Evolutionary conservation across 495 filamentous ascomycete species (phyloP), one percentile per base, ranked within the genome.

Genomic region (Daldinia bambusicola): DNA sequence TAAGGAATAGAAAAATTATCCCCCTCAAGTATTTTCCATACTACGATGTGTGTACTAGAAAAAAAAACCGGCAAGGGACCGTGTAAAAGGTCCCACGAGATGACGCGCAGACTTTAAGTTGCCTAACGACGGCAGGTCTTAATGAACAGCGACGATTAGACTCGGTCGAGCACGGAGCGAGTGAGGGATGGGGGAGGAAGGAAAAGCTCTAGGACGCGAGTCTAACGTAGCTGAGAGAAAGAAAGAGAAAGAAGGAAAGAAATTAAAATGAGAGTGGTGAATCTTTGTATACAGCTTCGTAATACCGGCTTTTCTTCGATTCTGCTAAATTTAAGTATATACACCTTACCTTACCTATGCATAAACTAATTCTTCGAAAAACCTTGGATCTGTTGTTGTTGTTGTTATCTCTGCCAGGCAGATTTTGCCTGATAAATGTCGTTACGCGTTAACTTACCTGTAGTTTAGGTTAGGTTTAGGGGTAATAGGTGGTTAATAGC

Each of bases 251-350:
- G 22, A 48, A n/a, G n/a, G n/a, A n/a, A n/a, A n/a, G n/a, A n/a
- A n/a, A n/a, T n/a, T 48, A 36, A 37, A 56, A 48, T 57, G 56
- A 36, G 48, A 41, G 51, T 59, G 61, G 61, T 31, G 31, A 48
- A 64, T 66, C 55, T 70, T 74, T 70, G 71, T 70, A 70, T 70
- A 74, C 66, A 74, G 71, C 63, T 74, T 74, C 71, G 56, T 74
- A 74, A 74, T 74, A 70, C 67, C 71, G 67, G 59, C 41, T 67
- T 26, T 26, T 74, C 66, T 70, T 74, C 71, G 63, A 70, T 74
- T 74, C 71, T 70, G 20, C 60, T 30, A 61, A 64, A 62, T 59
- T 31, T 30, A 58, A 70, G 71, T 67, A 74, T 58, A 74, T 63
- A 48, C n/a, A n/a, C n/a, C n/a, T n/a, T n/a, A n/a, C 3, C 26